phyloP scores from a whole-genome alignment of 2,329 filamentous ascomycete genomes.

The Byssochlamys sp. region DNA sequence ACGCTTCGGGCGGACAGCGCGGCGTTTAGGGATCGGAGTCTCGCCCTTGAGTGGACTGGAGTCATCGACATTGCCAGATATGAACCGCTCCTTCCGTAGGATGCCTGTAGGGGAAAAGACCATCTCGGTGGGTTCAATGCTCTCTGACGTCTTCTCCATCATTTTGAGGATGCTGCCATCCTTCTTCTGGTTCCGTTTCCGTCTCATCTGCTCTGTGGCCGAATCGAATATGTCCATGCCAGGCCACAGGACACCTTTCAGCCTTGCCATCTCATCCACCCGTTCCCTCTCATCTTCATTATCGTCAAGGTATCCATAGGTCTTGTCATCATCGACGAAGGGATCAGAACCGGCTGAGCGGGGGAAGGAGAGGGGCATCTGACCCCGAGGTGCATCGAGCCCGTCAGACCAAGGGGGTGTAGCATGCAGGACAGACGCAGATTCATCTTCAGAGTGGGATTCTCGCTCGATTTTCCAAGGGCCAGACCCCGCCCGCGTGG shows the following conservation, averaged over 20 bases:
- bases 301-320: slow-evolving; percentile 5
- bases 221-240: slow-evolving; percentile 46
- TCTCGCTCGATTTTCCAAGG: slow-evolving; percentile 12
- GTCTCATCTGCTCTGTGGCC: slow-evolving; percentile 39
- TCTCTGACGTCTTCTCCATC: slow-evolving; percentile 38
- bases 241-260: slow-evolving; percentile 42
- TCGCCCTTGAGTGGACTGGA: slow-evolving; percentile 38
- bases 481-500: neutral
- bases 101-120: slow-evolving; percentile 38
- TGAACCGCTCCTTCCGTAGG: slow-evolving; percentile 35
- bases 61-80: slow-evolving; percentile 41
- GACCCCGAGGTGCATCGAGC: slow-evolving; percentile 1
- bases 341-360: slow-evolving; percentile 10
- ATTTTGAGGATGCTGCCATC: slow-evolving; percentile 35
- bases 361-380: neutral
- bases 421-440: slow-evolving; percentile 3
- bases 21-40: slow-evolving; percentile 31
- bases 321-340: slow-evolving; percentile 8
- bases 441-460: slow-evolving; percentile 10
- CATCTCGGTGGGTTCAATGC: slow-evolving; percentile 38
- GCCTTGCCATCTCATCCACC: slow-evolving; percentile 29
- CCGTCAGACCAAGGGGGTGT: slow-evolving; percentile 7
- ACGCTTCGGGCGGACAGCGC: slow-evolving; percentile 21
- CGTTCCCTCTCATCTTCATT: slow-evolving; percentile 19
- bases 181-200: slow-evolving; percentile 44